Conservation (phyloP, 257 asterid species). For the Nicotiana noctiflora region DNA sequence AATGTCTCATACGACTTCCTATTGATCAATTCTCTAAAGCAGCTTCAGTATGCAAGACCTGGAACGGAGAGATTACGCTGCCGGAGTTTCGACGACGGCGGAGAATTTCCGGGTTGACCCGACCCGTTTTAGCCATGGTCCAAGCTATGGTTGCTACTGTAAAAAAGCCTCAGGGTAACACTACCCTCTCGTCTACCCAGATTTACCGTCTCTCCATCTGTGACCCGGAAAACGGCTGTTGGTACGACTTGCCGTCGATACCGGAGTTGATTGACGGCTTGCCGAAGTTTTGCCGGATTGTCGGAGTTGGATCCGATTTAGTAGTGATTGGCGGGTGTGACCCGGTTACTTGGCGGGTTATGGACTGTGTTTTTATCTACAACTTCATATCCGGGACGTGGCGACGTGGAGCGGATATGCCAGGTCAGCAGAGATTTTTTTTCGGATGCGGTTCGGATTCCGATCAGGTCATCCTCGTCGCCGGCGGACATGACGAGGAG, state of each 20-base stretch:
- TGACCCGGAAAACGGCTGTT: conserved; percentile 1
- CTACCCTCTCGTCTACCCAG: neutral
- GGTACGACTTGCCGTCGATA: conserved; percentile 18
- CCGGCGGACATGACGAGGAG: conserved; percentile 19
- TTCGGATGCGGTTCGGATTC: conserved; percentile 19
- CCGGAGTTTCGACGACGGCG: conserved; percentile 9
- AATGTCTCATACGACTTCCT: conserved; percentile 22
- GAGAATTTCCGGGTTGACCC: conserved; percentile 5
- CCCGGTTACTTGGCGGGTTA: conserved; percentile 12
- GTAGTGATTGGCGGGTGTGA: conserved; percentile 23
- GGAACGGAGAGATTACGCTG: conserved; percentile 9
- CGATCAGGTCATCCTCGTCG: conserved; percentile 3
- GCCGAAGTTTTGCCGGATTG: conserved; percentile 16
- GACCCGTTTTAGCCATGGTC: conserved; percentile 7
- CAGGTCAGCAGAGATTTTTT: conserved; percentile 10
- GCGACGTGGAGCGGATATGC: conserved; percentile 22
- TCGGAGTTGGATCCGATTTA: conserved; percentile 15
- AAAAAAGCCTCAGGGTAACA: neutral
- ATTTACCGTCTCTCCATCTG: conserved; percentile 8
- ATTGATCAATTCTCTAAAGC: conserved; percentile 2
- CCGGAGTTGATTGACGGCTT: conserved; percentile 16
- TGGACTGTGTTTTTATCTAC: conserved; percentile 13
- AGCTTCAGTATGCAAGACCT: conserved; percentile 12
- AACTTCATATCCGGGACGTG: conserved; percentile 15
- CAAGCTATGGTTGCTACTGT: conserved; percentile 10